Base-by-base conservation (phyloP, 352 stramenopile species). In the Pythium rishiriense region DNA sequence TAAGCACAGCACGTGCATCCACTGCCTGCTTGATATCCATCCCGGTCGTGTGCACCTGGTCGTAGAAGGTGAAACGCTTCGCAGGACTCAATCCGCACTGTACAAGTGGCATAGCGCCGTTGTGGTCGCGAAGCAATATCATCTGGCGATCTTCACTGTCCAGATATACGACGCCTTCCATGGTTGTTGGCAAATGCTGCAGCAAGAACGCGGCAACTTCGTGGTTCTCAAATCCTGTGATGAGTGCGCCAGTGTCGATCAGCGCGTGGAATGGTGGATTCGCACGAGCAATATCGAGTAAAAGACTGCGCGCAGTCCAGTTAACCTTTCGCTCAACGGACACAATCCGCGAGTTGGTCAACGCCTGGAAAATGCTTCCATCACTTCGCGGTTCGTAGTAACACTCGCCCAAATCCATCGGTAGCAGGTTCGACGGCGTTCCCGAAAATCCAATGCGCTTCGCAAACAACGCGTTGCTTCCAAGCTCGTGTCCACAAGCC, bases 401-500 rank as follows among this genome's bases (percentile, higher is more conserved):
- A 64, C 98, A 99, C 56, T 98, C 93, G 28, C 97, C 97, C 52
- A 99, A 75, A 83, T 99, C 98, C 77, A 99, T 95, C 19, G 98
- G 98, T 19, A 99, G 72, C 43, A 99, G 74, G 76, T 99, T 98
- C 56, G 95, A 99, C 19, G 98, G 98, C 6, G 98, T 99, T 55
- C 98, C 98, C 49, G 94, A 99, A 74, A 99, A 99, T 1, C 98
- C 98, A 53, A 99, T 95, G 26, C 97, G 90, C 53, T 95, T 93
- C 21, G 90, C 88, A 76, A 99, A 99, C 17, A 99, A 66, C 68
- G 98, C 98, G 62, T 98, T 92, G 54, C 97, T 98, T 19, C 98
- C 98, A 48, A 99, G 84, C 69, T 99, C 98, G 81, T 99, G 97
- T 3, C 98, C 98, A 70, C 96, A 99, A 19, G 98, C 97, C 37